phyloP scores from a whole-genome alignment of 148 eudicot species.

The Heliosperma pusillum region DNA sequence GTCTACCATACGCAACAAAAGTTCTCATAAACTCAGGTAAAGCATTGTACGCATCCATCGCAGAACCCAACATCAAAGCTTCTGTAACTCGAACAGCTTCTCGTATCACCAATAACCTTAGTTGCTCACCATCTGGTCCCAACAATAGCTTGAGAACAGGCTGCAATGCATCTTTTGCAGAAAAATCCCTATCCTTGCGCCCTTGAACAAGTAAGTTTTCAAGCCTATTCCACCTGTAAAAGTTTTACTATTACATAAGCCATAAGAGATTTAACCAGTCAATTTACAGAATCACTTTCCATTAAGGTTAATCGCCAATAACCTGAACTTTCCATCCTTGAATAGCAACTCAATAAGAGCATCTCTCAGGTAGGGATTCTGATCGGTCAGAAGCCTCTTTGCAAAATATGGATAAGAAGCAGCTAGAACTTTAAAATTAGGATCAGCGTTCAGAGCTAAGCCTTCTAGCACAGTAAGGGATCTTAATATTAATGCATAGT shows the following conservation, averaged over 20 bases:
- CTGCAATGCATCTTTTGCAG: constrained; percentile 93
- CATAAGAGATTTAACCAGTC: constrained; percentile 5
- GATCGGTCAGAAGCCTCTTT: constrained; percentile 98
- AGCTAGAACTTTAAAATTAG: constrained; percentile 91
- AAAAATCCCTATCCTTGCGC: constrained; percentile 75
- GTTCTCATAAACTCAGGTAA: constrained; percentile 59
- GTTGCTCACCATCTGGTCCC: constrained; percentile 81
- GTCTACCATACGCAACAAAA: constrained; percentile 44
- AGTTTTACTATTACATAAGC: constrained; percentile 15
- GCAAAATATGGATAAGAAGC: constrained; percentile 99
- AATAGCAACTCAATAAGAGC: constrained; percentile 95
- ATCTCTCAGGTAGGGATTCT: constrained; percentile 96
- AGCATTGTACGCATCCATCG: constrained; percentile 66
- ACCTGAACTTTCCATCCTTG: constrained; percentile 96
- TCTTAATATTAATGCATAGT: constrained; percentile 92
- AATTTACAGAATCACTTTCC: constrained; percentile 14
- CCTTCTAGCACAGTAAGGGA: constrained; percentile 98
- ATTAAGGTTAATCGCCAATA: constrained; percentile 5
- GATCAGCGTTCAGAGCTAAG: constrained; percentile 93
- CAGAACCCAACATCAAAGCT: constrained; percentile 69
- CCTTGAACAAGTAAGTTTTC: constrained; percentile 98
- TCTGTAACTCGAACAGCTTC: constrained; percentile 89
- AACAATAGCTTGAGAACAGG: constrained; percentile 90
- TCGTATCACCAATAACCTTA: constrained; percentile 77
- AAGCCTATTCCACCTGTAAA: constrained; percentile 93